Conservation (phyloP, 306 rosid genomes). For the Medicago arabica region DNA sequence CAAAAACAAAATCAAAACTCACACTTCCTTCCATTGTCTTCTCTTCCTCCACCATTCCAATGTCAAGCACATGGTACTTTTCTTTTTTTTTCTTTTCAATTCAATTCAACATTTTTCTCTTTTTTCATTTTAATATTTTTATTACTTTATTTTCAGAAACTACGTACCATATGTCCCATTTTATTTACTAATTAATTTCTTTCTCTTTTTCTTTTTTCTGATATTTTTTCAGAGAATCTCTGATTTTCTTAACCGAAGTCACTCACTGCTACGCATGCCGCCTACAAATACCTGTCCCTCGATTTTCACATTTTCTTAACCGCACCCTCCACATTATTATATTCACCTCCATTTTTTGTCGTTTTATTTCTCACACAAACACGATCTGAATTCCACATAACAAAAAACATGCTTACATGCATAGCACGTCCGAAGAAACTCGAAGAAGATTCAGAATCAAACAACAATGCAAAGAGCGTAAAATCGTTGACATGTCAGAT, state of each 20-base stretch:
- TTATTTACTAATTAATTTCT: conserved; percentile 14
- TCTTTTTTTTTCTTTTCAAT: not conserved
- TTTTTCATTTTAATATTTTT: not conserved
- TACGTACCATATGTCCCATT: not conserved
- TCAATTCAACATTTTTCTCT: not conserved
- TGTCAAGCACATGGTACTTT: conserved; percentile 39
- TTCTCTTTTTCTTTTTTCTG: not conserved
- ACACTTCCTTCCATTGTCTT: not conserved
- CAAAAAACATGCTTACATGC: conserved; percentile 78
- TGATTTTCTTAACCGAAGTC: conserved; percentile 41
- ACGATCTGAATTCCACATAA: not conserved
- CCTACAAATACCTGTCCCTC: conserved; percentile 29
- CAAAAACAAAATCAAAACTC: not conserved
- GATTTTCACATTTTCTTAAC: conserved; percentile 24
- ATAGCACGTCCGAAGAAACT: conserved; percentile 93
- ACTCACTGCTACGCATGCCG: conserved; percentile 33
- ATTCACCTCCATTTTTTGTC: not conserved
- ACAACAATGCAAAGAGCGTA: conserved; percentile 39
- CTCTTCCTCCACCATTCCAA: conserved; percentile 30
- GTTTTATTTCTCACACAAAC: not conserved
- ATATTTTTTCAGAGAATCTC: conserved; percentile 50
- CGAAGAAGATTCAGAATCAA: conserved; percentile 62
- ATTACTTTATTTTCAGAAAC: conserved; percentile 16
- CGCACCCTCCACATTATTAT: not conserved
- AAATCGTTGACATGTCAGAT: conserved; percentile 90